These are phyloP conservation scores for Coemansia sp. DNA, from an alignment of 192 early-diverging fungal genomes.

Conservation along the genomic window DNA sequence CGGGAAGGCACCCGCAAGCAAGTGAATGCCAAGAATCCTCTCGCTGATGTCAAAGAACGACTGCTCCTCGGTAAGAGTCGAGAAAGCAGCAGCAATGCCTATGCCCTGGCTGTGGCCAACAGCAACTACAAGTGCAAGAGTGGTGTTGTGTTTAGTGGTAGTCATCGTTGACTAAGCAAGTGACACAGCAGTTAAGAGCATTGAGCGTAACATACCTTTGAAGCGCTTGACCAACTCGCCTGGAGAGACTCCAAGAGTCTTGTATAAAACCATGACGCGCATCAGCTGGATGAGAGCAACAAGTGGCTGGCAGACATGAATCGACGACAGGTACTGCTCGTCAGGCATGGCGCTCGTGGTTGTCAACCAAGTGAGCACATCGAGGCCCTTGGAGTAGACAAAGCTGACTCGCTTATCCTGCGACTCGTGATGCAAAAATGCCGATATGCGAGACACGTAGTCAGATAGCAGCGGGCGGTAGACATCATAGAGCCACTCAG, in stretches of 20 bases:
- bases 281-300: conserved; percentile 87
- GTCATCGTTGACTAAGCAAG: not conserved
- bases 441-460: conserved; percentile 72
- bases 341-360: conserved; percentile 65
- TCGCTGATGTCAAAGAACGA: conserved; percentile 74
- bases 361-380: conserved; percentile 80
- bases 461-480: conserved; percentile 69
- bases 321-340: conserved; percentile 66
- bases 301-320: conserved; percentile 74
- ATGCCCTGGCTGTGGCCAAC: conserved; percentile 94
- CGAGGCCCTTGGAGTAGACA: conserved; percentile 64
- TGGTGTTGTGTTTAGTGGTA: not conserved
- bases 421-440: conserved; percentile 59
- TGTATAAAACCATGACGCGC: conserved; percentile 69
- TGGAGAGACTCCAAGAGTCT: conserved; percentile 60
- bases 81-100: conserved; percentile 80
- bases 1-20: conserved; percentile 82
- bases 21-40: conserved; percentile 78
- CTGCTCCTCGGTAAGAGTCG: conserved; percentile 72
- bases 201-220: conserved; percentile 19
- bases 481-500: conserved; percentile 66
- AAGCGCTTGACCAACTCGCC: conserved; percentile 33
- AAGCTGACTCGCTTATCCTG: conserved; percentile 54
- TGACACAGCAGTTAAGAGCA: not conserved
- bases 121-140: conserved; percentile 17